These are phyloP conservation scores for Calonectria pauciramosa DNA, from an alignment of 2,329 filamentous ascomycete species.

Conservation along the genomic window DNA sequence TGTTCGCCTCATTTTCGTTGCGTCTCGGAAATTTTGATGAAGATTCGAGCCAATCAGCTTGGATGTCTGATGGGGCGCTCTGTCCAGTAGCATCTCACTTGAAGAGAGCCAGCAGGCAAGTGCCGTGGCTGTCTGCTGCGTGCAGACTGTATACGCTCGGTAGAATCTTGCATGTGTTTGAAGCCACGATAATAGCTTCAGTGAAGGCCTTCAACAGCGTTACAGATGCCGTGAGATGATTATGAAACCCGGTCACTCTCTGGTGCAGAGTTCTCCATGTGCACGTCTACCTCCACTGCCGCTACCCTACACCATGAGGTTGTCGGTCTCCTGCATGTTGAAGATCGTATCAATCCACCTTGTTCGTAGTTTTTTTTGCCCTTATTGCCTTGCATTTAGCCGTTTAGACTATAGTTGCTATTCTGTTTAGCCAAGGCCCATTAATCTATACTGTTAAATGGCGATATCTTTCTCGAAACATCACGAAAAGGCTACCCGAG, in stretches of 20 bases:
- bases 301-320: not conserved
- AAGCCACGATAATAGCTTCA: not conserved
- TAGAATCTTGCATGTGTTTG: not conserved
- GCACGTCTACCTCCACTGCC: not conserved
- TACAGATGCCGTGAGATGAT: not conserved
- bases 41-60: not conserved
- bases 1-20: not conserved
- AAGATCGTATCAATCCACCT: not conserved
- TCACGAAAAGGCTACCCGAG: rapidly evolving
- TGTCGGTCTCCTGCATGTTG: not conserved
- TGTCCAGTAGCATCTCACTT: not conserved
- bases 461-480: not conserved
- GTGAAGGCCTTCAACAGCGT: not conserved
- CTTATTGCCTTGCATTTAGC: not conserved
- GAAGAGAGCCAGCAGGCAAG: not conserved
- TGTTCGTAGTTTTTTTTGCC: not conserved
- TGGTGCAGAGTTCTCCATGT: not conserved
- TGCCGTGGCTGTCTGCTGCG: not conserved
- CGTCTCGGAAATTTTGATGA: not conserved
- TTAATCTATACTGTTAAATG: not conserved
- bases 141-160: not conserved
- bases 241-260: not conserved
- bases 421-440: not conserved
- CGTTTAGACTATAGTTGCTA: rapidly evolving
- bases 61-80: not conserved